A percentile compares a stretch with the other conserved stretches of the same genome.
Evolutionary conservation across 2,329 filamentous ascomycete genomes (phyloP).

Genomic region (Cadophora malorum): DNA sequence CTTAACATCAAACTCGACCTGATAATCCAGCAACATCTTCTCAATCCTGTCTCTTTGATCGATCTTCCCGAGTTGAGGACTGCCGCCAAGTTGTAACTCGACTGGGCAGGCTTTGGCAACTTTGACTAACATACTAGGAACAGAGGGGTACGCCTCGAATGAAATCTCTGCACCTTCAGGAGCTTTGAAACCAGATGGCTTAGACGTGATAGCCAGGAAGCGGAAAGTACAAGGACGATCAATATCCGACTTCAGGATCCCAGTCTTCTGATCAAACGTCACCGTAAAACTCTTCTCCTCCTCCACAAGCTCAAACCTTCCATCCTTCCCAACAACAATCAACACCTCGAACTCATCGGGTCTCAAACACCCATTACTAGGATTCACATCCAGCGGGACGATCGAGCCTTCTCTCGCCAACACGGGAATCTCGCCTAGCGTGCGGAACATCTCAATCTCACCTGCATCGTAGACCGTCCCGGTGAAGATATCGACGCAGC

Average conservation of each 20-base stretch:
- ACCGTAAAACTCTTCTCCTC: conserved; percentile 17
- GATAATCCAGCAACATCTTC: conserved; percentile 22
- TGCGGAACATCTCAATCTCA: conserved; percentile 57
- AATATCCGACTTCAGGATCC: conserved; percentile 17
- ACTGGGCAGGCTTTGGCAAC: conserved; percentile 15
- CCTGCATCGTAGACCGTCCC: conserved; percentile 64
- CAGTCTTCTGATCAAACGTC: conserved; percentile 10
- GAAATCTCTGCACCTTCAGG: neutral
- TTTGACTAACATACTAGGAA: conserved; percentile 19
- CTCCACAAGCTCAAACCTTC: conserved; percentile 10
- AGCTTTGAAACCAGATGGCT: neutral
- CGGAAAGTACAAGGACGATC: conserved; percentile 25
- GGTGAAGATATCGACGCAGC: conserved; percentile 63
- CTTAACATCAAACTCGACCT: conserved; percentile 20
- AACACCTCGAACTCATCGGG: conserved; percentile 22
- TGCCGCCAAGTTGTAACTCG: conserved; percentile 24
- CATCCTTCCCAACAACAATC: conserved; percentile 23
- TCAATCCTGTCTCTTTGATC: conserved; percentile 22
- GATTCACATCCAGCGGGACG: conserved; percentile 49
- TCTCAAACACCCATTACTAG: conserved; percentile 22
- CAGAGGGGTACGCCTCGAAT: conserved; percentile 14
- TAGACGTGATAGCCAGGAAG: conserved; percentile 18
- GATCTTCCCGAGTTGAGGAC: conserved; percentile 26
- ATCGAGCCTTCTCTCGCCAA: conserved; percentile 63
- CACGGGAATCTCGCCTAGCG: conserved; percentile 57